These are phyloP conservation scores for Gaultheria prostrata DNA, from an alignment of 148 eudicot species.

Conservation along the genomic window DNA sequence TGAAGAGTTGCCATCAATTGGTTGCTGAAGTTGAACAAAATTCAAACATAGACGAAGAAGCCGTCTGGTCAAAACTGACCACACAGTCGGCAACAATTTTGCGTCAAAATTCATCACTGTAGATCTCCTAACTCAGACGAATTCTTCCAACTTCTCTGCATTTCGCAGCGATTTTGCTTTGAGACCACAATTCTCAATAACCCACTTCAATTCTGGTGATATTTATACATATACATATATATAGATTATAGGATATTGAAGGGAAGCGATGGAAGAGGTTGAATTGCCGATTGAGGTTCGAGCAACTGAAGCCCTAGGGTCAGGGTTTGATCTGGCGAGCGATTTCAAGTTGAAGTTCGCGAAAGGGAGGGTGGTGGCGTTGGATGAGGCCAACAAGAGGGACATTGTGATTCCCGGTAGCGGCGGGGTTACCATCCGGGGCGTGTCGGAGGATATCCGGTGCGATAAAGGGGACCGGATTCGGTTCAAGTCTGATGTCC, in stretches of 20 bases:
- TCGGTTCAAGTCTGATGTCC: conserved; percentile 88
- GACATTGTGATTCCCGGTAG: conserved; percentile 64
- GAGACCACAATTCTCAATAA: background rate
- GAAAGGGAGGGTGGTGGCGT: conserved; percentile 62
- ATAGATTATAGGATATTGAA: background rate
- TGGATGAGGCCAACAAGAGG: conserved; percentile 50
- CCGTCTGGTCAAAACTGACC: background rate
- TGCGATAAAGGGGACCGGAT: conserved; percentile 92
- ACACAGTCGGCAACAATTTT: background rate
- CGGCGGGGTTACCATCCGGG: conserved; percentile 42
- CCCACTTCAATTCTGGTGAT: background rate
- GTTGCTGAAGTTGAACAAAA: too few relatives aligned
- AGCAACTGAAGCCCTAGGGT: conserved; percentile 71
- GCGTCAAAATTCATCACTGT: background rate
- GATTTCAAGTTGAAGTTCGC: conserved; percentile 84
- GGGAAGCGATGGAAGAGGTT: conserved; percentile 19
- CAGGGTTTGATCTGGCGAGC: conserved; percentile 84
- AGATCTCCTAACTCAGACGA: background rate
- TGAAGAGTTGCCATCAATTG: background rate
- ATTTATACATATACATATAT: background rate
- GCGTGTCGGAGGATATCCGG: conserved; percentile 66
- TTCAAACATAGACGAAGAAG: background rate
- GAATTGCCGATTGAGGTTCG: conserved; percentile 41
- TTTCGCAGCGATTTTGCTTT: background rate
- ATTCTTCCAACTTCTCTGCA: background rate